These are phyloP conservation scores for Berberis vulgaris DNA, from an alignment of 164 flowering plant genomes.

Conservation along the genomic window DNA sequence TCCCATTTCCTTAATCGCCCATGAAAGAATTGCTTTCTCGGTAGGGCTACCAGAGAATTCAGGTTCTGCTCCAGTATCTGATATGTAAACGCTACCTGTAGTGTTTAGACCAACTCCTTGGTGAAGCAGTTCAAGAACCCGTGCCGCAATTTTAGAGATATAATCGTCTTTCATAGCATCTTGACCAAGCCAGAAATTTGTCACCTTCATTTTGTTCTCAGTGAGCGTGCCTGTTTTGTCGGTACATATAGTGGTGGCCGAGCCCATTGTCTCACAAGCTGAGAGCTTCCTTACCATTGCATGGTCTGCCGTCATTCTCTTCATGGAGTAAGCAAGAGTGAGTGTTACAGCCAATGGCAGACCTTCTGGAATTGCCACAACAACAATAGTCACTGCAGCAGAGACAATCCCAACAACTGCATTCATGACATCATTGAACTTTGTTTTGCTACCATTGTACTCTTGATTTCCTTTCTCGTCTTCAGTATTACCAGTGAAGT, in stretches of 20 bases:
- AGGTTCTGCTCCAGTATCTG: slow-evolving; percentile 20
- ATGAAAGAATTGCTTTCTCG: slow-evolving; percentile 58
- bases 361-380: slow-evolving; percentile 38
- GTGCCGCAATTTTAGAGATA: slow-evolving; percentile 10
- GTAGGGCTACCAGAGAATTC: slow-evolving; percentile 66
- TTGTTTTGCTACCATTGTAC: slow-evolving; percentile 29
- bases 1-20: slow-evolving; percentile 36
- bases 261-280: slow-evolving; percentile 34
- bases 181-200: slow-evolving; percentile 40
- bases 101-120: slow-evolving; percentile 51
- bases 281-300: slow-evolving; percentile 32
- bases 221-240: slow-evolving; percentile 53
- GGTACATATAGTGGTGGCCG: slow-evolving; percentile 28
- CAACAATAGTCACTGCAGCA: slow-evolving; percentile 33
- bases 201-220: slow-evolving; percentile 49
- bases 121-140: slow-evolving; percentile 25
- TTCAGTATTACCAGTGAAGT: slow-evolving; percentile 27
- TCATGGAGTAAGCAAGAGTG: slow-evolving; percentile 39
- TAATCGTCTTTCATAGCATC: slow-evolving; percentile 13
- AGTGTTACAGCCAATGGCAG: slow-evolving; percentile 31
- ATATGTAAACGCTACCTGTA: slow-evolving; percentile 36
- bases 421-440: slow-evolving; percentile 24
- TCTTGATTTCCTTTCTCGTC: slow-evolving; percentile 40
- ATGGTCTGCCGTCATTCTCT: slow-evolving; percentile 32
- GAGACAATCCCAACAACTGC: slow-evolving; percentile 20